phyloP scores from a whole-genome alignment of 805 yeast genomes.

The Kodamaea leandrae region DNA sequence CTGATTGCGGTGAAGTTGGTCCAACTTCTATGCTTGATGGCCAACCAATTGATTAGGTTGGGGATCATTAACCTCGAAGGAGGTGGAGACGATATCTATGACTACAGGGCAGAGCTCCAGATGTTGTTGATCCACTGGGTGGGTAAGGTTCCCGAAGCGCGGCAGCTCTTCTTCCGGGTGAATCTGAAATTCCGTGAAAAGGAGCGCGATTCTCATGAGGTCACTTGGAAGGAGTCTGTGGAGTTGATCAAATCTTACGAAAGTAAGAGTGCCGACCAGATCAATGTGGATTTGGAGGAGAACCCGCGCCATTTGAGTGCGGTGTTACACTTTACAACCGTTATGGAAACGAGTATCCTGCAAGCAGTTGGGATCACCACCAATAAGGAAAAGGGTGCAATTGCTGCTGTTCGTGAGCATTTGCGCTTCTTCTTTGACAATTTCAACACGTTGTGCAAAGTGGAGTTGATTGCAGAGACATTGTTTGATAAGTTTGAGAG shows the following conservation, averaged over 20 bases:
- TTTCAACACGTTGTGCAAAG: conserved; percentile 32
- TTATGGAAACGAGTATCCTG: conserved; percentile 6
- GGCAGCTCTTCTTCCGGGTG: conserved; percentile 48
- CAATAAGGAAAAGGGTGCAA: conserved; percentile 4
- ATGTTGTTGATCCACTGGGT: conserved; percentile 64
- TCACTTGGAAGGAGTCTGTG: conserved; percentile 8
- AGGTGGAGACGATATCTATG: conserved; percentile 36
- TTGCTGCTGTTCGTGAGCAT: conserved; percentile 16
- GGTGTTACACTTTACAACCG: conserved; percentile 13
- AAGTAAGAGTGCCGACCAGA: conserved; percentile 16
- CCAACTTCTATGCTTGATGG: conserved; percentile 60
- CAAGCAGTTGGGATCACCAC: conserved; percentile 5
- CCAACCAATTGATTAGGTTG: conserved; percentile 48
- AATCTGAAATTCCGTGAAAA: conserved; percentile 14
- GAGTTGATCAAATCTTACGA: conserved; percentile 11
- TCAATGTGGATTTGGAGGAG: conserved; percentile 17
- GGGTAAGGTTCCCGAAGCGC: conserved; percentile 60
- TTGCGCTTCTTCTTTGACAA: conserved; percentile 25
- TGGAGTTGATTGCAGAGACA: conserved; percentile 28
- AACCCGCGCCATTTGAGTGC: conserved; percentile 14
- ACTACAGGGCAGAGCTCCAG: conserved; percentile 59
- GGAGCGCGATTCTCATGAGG: neutral
- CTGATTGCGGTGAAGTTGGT: conserved; percentile 43
- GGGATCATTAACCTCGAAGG: conserved; percentile 40
- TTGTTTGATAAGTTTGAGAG: conserved; percentile 26